Percentiles rank a stretch among this genome's conserved stretches.
These are phyloP conservation scores for Echinosophora koreensis DNA, from an alignment of 306 rosid genomes.

Conservation along the genomic window DNA sequence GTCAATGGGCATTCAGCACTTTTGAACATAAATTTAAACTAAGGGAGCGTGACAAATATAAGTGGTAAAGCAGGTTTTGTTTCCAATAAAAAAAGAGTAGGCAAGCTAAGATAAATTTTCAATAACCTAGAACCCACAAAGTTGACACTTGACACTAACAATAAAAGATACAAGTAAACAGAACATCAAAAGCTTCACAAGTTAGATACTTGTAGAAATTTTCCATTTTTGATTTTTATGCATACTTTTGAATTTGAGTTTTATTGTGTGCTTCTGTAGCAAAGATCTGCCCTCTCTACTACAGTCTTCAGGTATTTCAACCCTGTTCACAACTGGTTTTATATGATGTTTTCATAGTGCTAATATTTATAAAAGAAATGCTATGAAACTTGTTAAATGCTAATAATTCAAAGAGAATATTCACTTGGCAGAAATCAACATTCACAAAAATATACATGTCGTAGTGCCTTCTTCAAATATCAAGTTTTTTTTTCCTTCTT, in stretches of 20 bases:
- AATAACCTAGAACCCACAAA: constrained; percentile 3
- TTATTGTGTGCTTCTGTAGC: constrained; percentile 18
- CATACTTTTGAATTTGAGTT: constrained; percentile 21
- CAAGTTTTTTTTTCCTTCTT: not conserved
- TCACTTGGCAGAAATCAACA: constrained; percentile 23
- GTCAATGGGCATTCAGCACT: constrained; percentile 42
- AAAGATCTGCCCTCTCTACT: constrained; percentile 1
- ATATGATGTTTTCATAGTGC: not conserved
- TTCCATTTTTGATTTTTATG: not conserved
- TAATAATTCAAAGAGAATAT: constrained; percentile 29
- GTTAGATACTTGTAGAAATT: constrained; percentile 3
- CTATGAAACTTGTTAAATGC: constrained; percentile 19
- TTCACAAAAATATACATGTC: constrained; percentile 21
- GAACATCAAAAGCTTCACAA: constrained; percentile 32
- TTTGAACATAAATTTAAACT: constrained; percentile 36
- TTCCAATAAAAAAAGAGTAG: constrained; percentile 3
- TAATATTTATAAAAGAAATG: constrained; percentile 35
- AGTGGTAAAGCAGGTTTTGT: constrained; percentile 11
- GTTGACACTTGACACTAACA: not conserved
- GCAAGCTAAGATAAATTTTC: constrained; percentile 16
- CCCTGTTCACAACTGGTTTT: not conserved
- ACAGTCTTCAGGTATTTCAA: constrained; percentile 13
- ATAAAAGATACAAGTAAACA: constrained; percentile 24
- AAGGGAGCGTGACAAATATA: not conserved
- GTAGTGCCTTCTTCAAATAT: constrained; percentile 22